Conservation (phyloP, 352 stramenopile species). For the Plasmopara viticola region DNA sequence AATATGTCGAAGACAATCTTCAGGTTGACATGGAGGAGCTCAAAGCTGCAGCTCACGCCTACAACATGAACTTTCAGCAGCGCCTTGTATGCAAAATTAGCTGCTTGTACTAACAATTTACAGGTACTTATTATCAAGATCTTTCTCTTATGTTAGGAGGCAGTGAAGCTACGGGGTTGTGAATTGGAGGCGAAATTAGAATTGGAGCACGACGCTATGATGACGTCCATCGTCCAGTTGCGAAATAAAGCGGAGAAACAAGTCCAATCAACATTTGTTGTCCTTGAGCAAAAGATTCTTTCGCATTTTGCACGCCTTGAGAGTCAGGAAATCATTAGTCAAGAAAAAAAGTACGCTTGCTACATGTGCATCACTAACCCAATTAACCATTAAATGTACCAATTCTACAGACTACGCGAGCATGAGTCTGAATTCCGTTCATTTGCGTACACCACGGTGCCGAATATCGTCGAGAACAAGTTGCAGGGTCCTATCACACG, state of each 20-base stretch:
- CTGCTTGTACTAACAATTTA: too few species aligned
- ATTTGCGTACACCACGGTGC: too few species aligned
- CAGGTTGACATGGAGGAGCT: conserved; percentile 80
- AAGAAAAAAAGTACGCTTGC: conserved; percentile 39
- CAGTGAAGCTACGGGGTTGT: conserved; percentile 55
- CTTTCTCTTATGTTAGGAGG: conserved; percentile 16
- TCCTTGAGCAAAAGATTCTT: conserved; percentile 5
- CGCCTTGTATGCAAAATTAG: conserved; percentile 46
- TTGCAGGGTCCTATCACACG: conserved; percentile 83
- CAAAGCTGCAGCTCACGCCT: conserved; percentile 64
- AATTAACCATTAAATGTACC: too few species aligned
- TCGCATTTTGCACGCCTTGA: conserved; percentile 58
- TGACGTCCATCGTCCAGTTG: conserved; percentile 8
- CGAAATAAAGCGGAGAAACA: too few species aligned
- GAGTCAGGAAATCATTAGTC: conserved; percentile 30
- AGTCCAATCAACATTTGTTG: too few species aligned
- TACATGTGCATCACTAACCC: too few species aligned
- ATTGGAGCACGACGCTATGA: conserved; percentile 53
- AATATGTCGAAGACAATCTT: conserved; percentile 64
- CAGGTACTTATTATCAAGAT: too few species aligned
- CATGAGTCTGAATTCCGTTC: too few species aligned
- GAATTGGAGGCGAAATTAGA: conserved; percentile 12
- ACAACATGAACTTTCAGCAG: conserved; percentile 80
- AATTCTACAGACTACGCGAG: too few species aligned
- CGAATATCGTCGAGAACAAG: conserved; percentile 29